These are phyloP conservation scores for Pterocarpus santalinus DNA, from an alignment of 306 rosid genomes.

Conservation along the genomic window DNA sequence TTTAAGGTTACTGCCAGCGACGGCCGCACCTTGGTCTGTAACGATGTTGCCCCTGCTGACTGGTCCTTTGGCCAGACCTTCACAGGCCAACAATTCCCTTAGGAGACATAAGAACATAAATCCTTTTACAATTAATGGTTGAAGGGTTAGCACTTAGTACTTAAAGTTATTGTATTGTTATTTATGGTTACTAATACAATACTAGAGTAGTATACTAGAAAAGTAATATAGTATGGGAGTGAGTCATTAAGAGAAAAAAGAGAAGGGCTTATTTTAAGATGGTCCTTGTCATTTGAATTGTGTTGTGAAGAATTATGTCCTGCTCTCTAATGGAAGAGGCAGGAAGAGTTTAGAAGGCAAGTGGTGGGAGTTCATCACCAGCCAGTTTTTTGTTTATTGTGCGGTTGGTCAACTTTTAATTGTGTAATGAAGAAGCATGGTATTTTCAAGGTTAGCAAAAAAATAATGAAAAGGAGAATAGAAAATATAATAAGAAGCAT, in stretches of 20 bases:
- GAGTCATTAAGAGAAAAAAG: slow-evolving; percentile 12
- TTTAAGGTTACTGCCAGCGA: slow-evolving; percentile 69
- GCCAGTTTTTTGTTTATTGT: slow-evolving; percentile 42
- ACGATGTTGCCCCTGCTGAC: slow-evolving; percentile 56
- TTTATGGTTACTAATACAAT: slow-evolving; percentile 8
- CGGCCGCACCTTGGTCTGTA: slow-evolving; percentile 58
- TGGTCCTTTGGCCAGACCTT: slow-evolving; percentile 83
- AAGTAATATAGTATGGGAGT: background rate
- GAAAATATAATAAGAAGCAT: background rate
- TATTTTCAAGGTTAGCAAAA: background rate
- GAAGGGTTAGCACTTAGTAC: background rate
- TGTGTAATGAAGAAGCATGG: background rate
- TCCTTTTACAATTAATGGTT: background rate
- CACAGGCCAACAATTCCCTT: slow-evolving; percentile 63
- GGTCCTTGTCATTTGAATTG: slow-evolving; percentile 42
- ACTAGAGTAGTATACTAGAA: background rate
- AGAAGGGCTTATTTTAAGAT: slow-evolving; percentile 51
- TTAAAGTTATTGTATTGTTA: background rate
- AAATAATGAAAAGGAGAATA: background rate
- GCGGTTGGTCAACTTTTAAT: background rate
- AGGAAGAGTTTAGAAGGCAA: slow-evolving; percentile 48
- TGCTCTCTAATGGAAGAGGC: slow-evolving; percentile 46
- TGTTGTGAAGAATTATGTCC: slow-evolving; percentile 39
- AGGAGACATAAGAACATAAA: slow-evolving; percentile 1
- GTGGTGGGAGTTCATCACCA: slow-evolving; percentile 60